Evolutionary conservation across 1,139 yeast species (phyloP), one percentile per base, ranked within the genome.

Genomic region (Blastobotrys persicus): DNA sequence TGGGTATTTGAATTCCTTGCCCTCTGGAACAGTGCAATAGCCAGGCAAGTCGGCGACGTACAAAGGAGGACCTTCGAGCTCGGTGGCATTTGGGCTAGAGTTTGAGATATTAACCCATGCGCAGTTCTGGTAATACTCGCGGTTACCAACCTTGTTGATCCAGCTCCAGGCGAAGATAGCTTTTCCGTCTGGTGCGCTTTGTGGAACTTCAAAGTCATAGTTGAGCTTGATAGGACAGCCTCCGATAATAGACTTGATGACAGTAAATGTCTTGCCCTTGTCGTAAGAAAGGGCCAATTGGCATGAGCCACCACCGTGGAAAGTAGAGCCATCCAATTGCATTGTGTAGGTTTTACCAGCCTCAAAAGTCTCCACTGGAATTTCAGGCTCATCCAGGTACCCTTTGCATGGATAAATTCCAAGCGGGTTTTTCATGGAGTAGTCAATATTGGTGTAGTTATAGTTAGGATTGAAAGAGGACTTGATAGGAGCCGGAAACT

Each of bases 221-320:
- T 51, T 49, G 34, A 50, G 39, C 33, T 52, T 53, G n/a, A 59
- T 44, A 3, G 65, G 65, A 41, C 65, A 61, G 11, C 64, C 65
- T 2, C 65, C 65, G 20, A 61, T 59, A 7, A 61, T 56, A 3
- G 61, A 56, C 45, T 61, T 58, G 48, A 61, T 57, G 14, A 61
- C 65, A 14, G 54, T 52, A 53, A 61, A 61, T 1, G 63, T 50
- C 17, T 43, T 39, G 19, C 64, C 65, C 9, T 49, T 55, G 44
- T 61, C 64, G 41, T 61, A 61, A 4, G 64, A 60, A 20, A 61
- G 50, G 1, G 64, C 57, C 2, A 61, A 43, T 47, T 61, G 65
- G 48, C 65, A 61, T 2, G 62, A 57, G 0, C 65, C 65, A 2
- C 65, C 65, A 26, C 48, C 52, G 43, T 61, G 65, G 18, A 58